Evolutionary conservation across 164 flowering plant genomes (phyloP).

Genomic region (Taxillus chinensis): DNA sequence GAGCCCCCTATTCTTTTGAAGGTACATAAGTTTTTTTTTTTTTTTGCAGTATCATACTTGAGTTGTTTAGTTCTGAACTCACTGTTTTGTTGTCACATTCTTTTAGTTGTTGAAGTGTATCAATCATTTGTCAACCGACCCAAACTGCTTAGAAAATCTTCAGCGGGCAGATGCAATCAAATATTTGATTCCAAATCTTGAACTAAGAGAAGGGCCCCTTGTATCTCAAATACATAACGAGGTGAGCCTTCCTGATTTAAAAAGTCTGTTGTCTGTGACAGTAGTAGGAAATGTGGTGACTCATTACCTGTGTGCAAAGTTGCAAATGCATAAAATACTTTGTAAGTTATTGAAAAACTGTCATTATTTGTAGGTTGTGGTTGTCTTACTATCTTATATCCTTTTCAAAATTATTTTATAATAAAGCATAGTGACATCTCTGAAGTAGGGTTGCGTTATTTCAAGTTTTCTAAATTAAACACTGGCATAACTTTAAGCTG

Average conservation of each 20-base stretch:
- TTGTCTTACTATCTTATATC: background rate
- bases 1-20: constrained; percentile 89
- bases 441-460: too few species aligned
- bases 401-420: background rate
- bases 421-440: background rate
- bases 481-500: too few species aligned
- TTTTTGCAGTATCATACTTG: background rate
- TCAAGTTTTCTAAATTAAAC: too few species aligned
- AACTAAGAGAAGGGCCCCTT: constrained; percentile 84
- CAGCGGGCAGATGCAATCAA: constrained; percentile 97
- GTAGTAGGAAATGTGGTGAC: background rate
- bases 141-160: constrained; percentile 92
- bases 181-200: constrained; percentile 94
- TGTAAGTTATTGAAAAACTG: background rate
- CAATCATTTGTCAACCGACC: constrained; percentile 91
- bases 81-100: constrained; percentile 4
- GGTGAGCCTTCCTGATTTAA: constrained; percentile 30
- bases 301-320: background rate
- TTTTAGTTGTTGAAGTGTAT: constrained; percentile 74
- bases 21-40: constrained; percentile 28
- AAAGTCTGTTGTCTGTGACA: background rate
- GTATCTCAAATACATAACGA: constrained; percentile 80
- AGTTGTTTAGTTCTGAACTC: background rate
- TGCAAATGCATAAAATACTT: background rate
- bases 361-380: background rate